Percentiles rank a stretch among this genome's conserved stretches.
These are phyloP conservation scores for Protomyces pachydermus DNA, from an alignment of 1,139 yeast genomes.

Conservation along the genomic window DNA sequence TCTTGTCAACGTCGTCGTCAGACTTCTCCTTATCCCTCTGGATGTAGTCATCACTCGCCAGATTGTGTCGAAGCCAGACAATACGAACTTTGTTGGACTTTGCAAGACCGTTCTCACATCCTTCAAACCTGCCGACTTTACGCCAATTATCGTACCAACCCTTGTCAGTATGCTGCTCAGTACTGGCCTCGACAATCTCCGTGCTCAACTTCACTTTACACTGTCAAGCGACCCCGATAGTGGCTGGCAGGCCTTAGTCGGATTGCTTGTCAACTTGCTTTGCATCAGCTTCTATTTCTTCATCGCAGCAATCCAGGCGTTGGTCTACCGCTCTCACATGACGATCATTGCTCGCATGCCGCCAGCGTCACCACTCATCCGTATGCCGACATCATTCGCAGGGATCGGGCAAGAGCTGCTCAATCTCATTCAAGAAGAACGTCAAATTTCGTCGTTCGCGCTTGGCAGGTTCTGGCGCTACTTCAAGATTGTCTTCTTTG, in stretches of 20 bases:
- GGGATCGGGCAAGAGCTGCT: slow-evolving; percentile 5
- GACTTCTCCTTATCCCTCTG: slow-evolving; percentile 8
- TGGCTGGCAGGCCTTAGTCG: neutral
- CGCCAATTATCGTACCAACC: slow-evolving; percentile 11
- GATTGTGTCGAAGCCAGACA: slow-evolving; percentile 8
- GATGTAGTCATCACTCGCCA: slow-evolving; percentile 18
- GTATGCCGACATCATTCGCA: neutral
- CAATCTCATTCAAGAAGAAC: slow-evolving; percentile 14
- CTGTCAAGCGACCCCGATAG: neutral
- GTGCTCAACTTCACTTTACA: neutral
- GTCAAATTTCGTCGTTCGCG: neutral
- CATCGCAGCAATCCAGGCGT: slow-evolving; percentile 8
- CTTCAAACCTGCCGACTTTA: slow-evolving; percentile 1
- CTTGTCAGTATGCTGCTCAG: neutral
- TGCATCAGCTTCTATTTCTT: neutral
- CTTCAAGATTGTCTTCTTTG: slow-evolving; percentile 1
- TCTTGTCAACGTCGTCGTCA: neutral
- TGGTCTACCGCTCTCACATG: slow-evolving; percentile 4
- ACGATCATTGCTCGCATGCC: slow-evolving; percentile 10
- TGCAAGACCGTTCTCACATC: neutral
- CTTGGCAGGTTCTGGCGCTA: slow-evolving; percentile 6
- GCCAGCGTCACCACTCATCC: neutral
- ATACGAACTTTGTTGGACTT: neutral
- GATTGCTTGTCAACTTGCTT: neutral
- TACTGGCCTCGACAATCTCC: neutral